These are phyloP conservation scores for Phytopythium vexans DNA, from an alignment of 352 stramenopile species.

Conservation along the genomic window DNA sequence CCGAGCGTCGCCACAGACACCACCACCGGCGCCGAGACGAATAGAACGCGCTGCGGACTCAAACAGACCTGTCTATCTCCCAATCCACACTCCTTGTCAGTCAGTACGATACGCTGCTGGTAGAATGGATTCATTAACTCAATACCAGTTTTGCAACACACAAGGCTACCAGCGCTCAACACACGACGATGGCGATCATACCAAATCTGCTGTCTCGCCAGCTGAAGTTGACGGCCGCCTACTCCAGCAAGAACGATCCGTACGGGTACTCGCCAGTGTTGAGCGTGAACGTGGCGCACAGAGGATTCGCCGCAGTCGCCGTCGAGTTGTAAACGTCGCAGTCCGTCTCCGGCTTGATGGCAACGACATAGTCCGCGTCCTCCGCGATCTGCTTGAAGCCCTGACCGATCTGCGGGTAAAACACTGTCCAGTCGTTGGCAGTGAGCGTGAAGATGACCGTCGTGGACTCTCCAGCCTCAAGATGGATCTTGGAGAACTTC, in stretches of 20 bases:
- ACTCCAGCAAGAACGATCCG: constrained; percentile 9
- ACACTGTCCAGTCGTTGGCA: constrained; percentile 35
- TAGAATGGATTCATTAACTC: too few relatives aligned
- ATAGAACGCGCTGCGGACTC: too few relatives aligned
- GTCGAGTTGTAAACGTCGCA: constrained; percentile 53
- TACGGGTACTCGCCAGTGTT: constrained; percentile 18
- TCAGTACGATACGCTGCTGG: too few relatives aligned
- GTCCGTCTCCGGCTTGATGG: constrained; percentile 58
- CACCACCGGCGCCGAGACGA: constrained; percentile 2
- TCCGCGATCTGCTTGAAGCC: constrained; percentile 48
- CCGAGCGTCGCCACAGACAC: neutral
- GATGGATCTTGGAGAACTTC: constrained; percentile 34
- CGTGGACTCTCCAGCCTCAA: constrained; percentile 29
- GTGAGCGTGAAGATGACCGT: constrained; percentile 25
- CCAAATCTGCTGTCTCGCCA: too few relatives aligned
- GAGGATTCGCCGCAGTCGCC: constrained; percentile 8
- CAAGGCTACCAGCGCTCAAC: too few relatives aligned
- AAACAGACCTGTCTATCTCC: too few relatives aligned
- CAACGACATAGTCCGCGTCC: constrained; percentile 57
- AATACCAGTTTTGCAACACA: too few relatives aligned
- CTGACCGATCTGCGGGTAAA: constrained; percentile 36
- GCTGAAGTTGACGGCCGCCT: too few relatives aligned
- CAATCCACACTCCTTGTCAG: too few relatives aligned
- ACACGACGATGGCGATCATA: too few relatives aligned
- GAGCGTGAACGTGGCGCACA: constrained; percentile 24